Conservation (phyloP, 441 rosid genomes). For the Biscutella laevigata region DNA sequence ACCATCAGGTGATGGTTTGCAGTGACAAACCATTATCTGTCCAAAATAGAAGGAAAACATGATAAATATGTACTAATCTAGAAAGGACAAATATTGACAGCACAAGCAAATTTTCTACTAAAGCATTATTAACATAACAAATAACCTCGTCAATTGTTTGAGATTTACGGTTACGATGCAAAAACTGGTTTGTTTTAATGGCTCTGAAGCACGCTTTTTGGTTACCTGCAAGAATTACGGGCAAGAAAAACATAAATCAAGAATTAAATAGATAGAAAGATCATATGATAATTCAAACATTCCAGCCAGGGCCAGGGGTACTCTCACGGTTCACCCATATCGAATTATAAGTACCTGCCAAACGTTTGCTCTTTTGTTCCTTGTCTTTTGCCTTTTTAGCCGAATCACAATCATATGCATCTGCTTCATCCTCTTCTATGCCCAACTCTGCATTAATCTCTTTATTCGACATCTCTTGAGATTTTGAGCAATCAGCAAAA, state of each 20-base stretch:
- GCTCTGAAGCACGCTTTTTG: conserved; percentile 56
- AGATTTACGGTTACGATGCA: conserved; percentile 73
- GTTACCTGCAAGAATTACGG: conserved; percentile 35
- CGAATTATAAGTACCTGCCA: conserved; percentile 39
- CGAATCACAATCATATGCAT: conserved; percentile 41
- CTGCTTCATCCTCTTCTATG: conserved; percentile 82
- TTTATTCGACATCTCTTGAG: conserved; percentile 90
- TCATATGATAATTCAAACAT: conserved; percentile 7
- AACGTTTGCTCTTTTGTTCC: conserved; percentile 37
- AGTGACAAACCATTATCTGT: conserved; percentile 95
- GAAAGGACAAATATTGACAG: not conserved
- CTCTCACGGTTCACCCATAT: conserved; percentile 11
- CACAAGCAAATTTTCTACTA: conserved; percentile 2
- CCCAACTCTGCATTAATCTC: conserved; percentile 92
- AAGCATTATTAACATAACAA: not conserved
- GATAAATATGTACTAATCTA: not conserved
- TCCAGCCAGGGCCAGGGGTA: conserved; percentile 1
- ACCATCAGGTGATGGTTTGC: conserved; percentile 56
- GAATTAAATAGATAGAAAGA: conserved; percentile 1
- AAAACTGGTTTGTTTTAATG: conserved; percentile 64
- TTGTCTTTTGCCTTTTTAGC: conserved; percentile 45
- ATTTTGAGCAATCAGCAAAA: conserved; percentile 68
- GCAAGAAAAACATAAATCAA: not conserved
- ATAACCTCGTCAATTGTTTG: conserved; percentile 94
- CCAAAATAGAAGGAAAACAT: conserved; percentile 17